phyloP scores from a whole-genome alignment of 192 early-diverging fungal species.

The Kappamyces sp. region DNA sequence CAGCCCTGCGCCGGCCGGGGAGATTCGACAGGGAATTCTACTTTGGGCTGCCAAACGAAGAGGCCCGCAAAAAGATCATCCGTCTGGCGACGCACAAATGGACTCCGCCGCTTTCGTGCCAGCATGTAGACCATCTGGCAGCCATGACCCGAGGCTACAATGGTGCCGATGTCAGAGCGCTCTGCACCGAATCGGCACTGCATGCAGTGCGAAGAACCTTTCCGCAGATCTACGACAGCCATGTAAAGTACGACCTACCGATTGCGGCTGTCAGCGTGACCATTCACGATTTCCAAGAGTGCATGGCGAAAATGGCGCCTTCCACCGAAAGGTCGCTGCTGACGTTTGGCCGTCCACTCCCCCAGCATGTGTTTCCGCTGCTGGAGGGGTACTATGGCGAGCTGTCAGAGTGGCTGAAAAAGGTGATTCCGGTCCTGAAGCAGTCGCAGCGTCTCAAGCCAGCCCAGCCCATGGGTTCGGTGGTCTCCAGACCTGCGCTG shows the following conservation, averaged over 20 bases:
- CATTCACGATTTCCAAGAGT: constrained; percentile 46
- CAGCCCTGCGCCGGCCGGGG: constrained; percentile 64
- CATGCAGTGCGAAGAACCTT: constrained; percentile 56
- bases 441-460: constrained; percentile 15
- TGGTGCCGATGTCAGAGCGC: constrained; percentile 63
- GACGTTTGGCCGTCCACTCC: background rate
- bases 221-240: constrained; percentile 63
- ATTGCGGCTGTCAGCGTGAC: constrained; percentile 43
- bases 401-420: constrained; percentile 20
- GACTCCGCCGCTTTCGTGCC: constrained; percentile 40
- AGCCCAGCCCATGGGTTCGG: constrained; percentile 10
- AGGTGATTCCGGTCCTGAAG: constrained; percentile 27
- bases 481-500: background rate
- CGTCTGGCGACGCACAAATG: constrained; percentile 51
- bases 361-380: constrained; percentile 6
- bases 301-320: background rate
- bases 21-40: constrained; percentile 70
- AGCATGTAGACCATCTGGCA: constrained; percentile 45
- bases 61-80: constrained; percentile 59
- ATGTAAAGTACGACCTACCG: constrained; percentile 48
- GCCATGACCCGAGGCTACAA: constrained; percentile 54
- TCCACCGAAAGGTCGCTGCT: background rate
- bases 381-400: background rate
- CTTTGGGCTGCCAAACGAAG: constrained; percentile 54
- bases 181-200: constrained; percentile 70